Conservation (phyloP, 2,329 filamentous ascomycete genomes). For the Cladosporium sp. region DNA sequence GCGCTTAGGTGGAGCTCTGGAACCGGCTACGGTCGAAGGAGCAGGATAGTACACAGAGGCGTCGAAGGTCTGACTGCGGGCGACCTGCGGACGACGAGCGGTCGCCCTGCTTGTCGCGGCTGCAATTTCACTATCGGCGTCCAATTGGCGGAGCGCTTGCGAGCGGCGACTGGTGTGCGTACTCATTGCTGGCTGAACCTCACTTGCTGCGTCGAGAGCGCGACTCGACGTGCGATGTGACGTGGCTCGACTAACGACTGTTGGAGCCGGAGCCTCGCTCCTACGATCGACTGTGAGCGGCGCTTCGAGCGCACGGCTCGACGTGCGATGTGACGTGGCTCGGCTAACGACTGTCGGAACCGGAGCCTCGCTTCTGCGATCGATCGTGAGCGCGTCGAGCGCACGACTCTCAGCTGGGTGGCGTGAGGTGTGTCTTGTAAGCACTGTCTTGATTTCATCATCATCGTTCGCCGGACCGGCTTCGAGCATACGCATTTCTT, state of each 20-base stretch:
- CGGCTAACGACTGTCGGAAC: conserved; percentile 20
- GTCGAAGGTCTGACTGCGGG: conserved; percentile 32
- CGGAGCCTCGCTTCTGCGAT: conserved; percentile 24
- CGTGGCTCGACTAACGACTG: conserved; percentile 26
- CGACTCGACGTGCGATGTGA: conserved; percentile 25
- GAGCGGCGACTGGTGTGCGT: conserved; percentile 30
- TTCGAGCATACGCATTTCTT: not conserved
- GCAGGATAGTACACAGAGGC: conserved; percentile 29
- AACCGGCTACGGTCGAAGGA: conserved; percentile 1
- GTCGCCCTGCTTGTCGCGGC: conserved; percentile 31
- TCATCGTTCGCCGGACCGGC: not conserved
- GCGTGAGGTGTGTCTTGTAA: conserved; percentile 30
- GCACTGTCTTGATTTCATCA: conserved; percentile 28
- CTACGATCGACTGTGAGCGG: conserved; percentile 24
- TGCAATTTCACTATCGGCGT: conserved; percentile 31
- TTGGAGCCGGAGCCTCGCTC: conserved; percentile 16
- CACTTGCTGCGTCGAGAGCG: conserved; percentile 24
- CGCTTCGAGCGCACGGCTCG: conserved; percentile 1
- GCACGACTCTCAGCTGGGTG: conserved; percentile 21
- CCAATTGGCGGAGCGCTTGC: conserved; percentile 21
- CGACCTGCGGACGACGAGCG: conserved; percentile 27
- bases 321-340: conserved; percentile 27
- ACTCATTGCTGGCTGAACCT: conserved; percentile 12
- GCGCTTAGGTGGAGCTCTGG: conserved; percentile 13
- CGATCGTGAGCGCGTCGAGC: conserved; percentile 1